Evolutionary conservation across 2,329 filamentous ascomycete genomes (phyloP).

Genomic region (Aspergillus pseudoviridinutans): DNA sequence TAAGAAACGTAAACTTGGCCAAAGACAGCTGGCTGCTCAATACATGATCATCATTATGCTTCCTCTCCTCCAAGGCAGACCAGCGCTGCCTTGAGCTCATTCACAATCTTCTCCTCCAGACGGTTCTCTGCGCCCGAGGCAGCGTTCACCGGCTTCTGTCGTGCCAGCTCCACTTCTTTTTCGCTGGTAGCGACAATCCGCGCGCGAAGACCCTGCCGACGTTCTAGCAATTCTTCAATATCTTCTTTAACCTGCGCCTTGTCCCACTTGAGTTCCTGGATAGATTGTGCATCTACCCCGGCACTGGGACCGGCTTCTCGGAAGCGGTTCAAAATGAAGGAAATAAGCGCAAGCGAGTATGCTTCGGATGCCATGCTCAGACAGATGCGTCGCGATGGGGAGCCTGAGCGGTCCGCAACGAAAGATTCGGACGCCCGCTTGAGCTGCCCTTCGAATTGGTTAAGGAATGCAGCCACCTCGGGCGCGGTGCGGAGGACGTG

Average conservation of each 20-base stretch:
- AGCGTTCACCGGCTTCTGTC: constrained; percentile 38
- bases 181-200: constrained; percentile 69
- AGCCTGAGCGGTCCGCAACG: constrained; percentile 44
- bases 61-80: constrained; percentile 40
- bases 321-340: constrained; percentile 65
- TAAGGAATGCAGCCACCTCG: constrained; percentile 82
- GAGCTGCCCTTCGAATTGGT: constrained; percentile 80
- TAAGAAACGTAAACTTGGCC: constrained; percentile 12
- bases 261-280: constrained; percentile 74
- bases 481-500: constrained; percentile 75
- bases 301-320: constrained; percentile 60
- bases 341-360: constrained; percentile 73
- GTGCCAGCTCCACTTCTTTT: constrained; percentile 63
- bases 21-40: constrained; percentile 4
- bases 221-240: constrained; percentile 74
- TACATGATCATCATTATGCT: constrained; percentile 21
- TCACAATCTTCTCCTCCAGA: constrained; percentile 72
- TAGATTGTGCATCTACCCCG: constrained; percentile 56
- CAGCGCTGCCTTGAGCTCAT: constrained; percentile 58
- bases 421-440: constrained; percentile 68
- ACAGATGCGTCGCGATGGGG: constrained; percentile 61
- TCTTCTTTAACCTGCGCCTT: constrained; percentile 69
- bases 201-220: constrained; percentile 64
- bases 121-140: constrained; percentile 54
- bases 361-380: constrained; percentile 71